Evolutionary conservation across 2,329 filamentous ascomycete genomes (phyloP), one percentile per base, ranked within the genome.

Genomic region (Pseudocercospora eumusae): DNA sequence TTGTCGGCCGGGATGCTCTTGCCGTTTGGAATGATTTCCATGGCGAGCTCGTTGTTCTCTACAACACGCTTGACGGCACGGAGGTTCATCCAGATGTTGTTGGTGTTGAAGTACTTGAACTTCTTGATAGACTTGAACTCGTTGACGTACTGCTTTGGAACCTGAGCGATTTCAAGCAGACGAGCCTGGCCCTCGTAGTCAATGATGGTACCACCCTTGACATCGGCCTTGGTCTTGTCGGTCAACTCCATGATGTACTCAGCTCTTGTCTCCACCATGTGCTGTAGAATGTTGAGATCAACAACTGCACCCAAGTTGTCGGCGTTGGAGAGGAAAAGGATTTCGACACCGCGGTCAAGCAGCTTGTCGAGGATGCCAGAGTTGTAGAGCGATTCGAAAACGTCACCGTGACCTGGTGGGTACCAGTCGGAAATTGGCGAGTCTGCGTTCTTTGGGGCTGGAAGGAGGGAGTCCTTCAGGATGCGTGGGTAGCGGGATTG

Each of bases 51-150:
- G 78, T 96, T 92, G 80, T 96, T 92, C 86, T 98, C 95, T 7
- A 99, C 95, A 59, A 99, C 92, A 64, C 95, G 93, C 89, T 98
- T 98, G 82, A 99, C 90, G 71, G 95, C 95, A 77, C 91, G 88
- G 73, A 97, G 86, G 83, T 96, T 96, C 85, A 99, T 90, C 95
- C 95, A 99, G 82, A 99, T 97, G 87, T 99, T 99, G 90, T 99
- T 99, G 81, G 95, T 99, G 88, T 99, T 99, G 89, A 99, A 99
- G 88, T 99, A 99, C 86, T 96, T 97, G 90, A 99, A 99, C 86
- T 99, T 99, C 89, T 99, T 99, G 86, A 99, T 99, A 54, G 93
- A 97, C 88, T 99, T 99, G 91, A 99, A 99, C 83, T 99, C 95
- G 82, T 99, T 98, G 78, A 95, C 91, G 82, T 99, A 95, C 84